Evolutionary conservation across 164 flowering plant genomes (phyloP), one percentile per base, ranked within the genome.

Genomic region (Kingdonia uniflora): DNA sequence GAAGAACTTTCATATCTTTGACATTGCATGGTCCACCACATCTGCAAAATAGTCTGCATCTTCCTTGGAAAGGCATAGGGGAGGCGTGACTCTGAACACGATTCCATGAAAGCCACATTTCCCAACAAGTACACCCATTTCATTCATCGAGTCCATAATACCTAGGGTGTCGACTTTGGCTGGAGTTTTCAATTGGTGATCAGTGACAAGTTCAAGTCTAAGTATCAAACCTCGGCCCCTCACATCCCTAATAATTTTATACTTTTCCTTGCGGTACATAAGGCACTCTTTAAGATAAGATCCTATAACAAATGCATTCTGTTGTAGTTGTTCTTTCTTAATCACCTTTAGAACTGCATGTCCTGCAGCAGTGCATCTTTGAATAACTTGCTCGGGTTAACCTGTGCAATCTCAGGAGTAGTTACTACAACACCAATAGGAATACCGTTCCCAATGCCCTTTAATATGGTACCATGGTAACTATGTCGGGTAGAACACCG

Each of bases 391-490:
- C 69, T 1, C 73, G 78, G 42, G 86, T 76, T 78, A 47, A 83
- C 87, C 63, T 80, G 65, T 20, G 99, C 97, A 48, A 92, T 76
- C 73, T 88, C 84, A 20, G 97, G 94, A 39, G 99, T 92, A 26
- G 99, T 92, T 19, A 92, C 87, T 55, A 92, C 95, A 15, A 97
- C 99, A 44, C 97, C 99, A n/a, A n/a, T n/a, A n/a, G n/a, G n/a
- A n/a, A n/a, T n/a, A n/a, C n/a, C n/a, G n/a, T n/a, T n/a, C n/a
- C n/a, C n/a, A n/a, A n/a, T n/a, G n/a, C n/a, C 96, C 95, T 92
- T 92, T 47, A 96, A 96, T 95, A 92, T 80, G 44, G n/a, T n/a
- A n/a, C n/a, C n/a, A n/a, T n/a, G n/a, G 98, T 91, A 11, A 91
- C 98, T 10, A 91, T 91, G 68, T 92, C 98, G 49, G 98, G 98